Evolutionary conservation across 2,329 filamentous ascomycete species (phyloP), one percentile per base, ranked within the genome.

Genomic region (Claviceps sp.): DNA sequence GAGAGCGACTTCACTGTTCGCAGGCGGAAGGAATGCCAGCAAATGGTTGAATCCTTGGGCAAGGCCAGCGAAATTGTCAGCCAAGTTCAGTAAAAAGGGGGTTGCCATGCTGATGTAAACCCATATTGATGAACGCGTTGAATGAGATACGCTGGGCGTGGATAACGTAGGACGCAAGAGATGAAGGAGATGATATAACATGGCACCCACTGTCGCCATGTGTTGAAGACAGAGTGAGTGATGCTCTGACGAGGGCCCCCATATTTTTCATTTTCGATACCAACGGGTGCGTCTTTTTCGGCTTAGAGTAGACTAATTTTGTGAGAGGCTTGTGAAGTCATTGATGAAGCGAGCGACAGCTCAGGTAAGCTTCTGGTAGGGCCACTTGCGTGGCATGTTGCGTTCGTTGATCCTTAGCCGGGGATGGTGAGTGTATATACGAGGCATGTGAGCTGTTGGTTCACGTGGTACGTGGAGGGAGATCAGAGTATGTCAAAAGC

Each of bases 1-100:
- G 93, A 98, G 73, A 95, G 88, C 66, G 93, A 98, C 69, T 97
- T 95, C 76, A 98, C 93, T 3, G 78, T 95, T 63, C 82, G 91
- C 62, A 80, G 93, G 69, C 81, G 93, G 68, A 98, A 98, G 77
- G 93, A 98, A 71, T 98, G 93, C 71, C 89, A 94, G 72, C 89
- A 96, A 71, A 98, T 98, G 93, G 93, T 98, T 50, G 93, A 98
- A 71, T 94, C 87, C 52, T 75, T 98, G 64, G 73, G 78, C 60
- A 85, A 87, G 69, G 93, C 93, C 53, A 93, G 84, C 69, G 93
- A 98, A 75, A 97, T 98, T 72, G 93, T 98, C 66, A 90, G 88
- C 70, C 80, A 84, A 67, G 81, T 84, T 52, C 78, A 82, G 75
- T 82, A 75, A 66, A 50, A 19, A 22, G 22, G 17, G 17, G 40